Evolutionary conservation across 1,139 yeast genomes (phyloP).

Genomic region (Diutina scorzettiae): DNA sequence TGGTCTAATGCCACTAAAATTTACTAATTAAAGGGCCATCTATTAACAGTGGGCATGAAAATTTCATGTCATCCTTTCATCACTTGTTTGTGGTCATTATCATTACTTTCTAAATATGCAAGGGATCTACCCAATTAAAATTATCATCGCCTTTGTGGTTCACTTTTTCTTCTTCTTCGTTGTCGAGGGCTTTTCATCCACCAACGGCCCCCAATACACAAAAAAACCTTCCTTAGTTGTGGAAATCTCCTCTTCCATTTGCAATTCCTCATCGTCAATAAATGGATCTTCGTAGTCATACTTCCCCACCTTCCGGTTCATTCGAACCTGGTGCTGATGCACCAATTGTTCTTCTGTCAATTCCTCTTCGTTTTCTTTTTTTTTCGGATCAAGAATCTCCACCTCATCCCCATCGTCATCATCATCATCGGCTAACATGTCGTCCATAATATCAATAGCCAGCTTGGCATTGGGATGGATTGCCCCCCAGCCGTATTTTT

Average conservation of each 20-base stretch:
- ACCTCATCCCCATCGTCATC: constrained; percentile 41
- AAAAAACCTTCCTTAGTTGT: constrained; percentile 93
- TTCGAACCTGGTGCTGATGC: constrained; percentile 31
- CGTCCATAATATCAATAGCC: constrained; percentile 50
- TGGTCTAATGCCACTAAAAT: no score
- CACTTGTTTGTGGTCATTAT: no score
- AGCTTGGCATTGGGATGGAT: constrained; percentile 60
- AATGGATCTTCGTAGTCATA: constrained; percentile 93
- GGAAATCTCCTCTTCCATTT: constrained; percentile 89
- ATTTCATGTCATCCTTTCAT: no score
- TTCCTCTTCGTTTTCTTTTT: constrained; percentile 27
- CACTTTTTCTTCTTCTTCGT: constrained; percentile 12
- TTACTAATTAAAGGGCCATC: no score
- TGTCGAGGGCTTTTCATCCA: constrained; percentile 36
- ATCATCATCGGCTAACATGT: constrained; percentile 46
- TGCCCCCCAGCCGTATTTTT: constrained; percentile 70
- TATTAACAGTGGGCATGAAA: no score
- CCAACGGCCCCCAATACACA: constrained; percentile 88
- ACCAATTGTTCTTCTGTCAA: constrained; percentile 36
- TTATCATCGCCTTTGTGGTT: background rate
- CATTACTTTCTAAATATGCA: no score
- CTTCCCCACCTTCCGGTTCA: constrained; percentile 69
- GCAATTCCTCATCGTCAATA: constrained; percentile 86
- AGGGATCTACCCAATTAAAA: no score
- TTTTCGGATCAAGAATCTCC: constrained; percentile 15